Conservation (phyloP, 768 basidiomycete genomes). For the Amanita pseudoporphyria region DNA sequence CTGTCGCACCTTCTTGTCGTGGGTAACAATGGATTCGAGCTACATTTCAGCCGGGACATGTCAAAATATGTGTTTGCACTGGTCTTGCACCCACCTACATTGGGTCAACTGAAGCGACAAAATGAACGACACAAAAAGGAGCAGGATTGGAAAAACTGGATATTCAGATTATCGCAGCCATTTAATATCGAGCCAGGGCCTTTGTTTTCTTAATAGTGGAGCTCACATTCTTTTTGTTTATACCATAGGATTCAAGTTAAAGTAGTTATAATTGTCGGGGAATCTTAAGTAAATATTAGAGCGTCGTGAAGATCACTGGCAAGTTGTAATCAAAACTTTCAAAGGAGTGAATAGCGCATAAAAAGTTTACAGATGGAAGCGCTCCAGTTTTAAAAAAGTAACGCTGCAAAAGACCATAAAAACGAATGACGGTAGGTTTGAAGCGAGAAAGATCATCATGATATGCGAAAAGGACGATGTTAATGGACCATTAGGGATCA, state of each 20-base stretch:
- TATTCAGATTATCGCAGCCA: constrained; percentile 23
- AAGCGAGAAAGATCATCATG: not conserved
- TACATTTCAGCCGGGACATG: constrained; percentile 34
- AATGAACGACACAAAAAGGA: constrained; percentile 21
- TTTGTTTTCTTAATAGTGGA: not conserved
- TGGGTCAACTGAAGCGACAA: constrained; percentile 29
- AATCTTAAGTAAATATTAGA: not conserved
- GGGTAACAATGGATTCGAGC: constrained; percentile 34
- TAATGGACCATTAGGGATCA: constrained; percentile 16
- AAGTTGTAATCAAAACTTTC: constrained; percentile 1
- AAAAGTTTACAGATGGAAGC: not conserved
- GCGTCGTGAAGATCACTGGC: not conserved
- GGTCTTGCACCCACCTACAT: constrained; percentile 40
- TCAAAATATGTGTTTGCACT: constrained; percentile 36
- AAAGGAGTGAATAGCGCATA: not conserved
- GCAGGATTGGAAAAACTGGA: constrained; percentile 32
- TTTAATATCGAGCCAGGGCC: constrained; percentile 15
- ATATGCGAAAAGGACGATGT: constrained; percentile 2
- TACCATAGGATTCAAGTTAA: not conserved
- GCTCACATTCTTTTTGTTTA: not conserved
- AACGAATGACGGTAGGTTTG: constrained; percentile 1
- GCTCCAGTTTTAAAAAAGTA: not conserved
- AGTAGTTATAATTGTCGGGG: not conserved
- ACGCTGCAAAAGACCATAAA: too few species aligned
- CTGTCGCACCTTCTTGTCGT: constrained; percentile 32